Conservation (phyloP, 176 grass and related monocot genomes). For the Miscanthus lutarioriparius region DNA sequence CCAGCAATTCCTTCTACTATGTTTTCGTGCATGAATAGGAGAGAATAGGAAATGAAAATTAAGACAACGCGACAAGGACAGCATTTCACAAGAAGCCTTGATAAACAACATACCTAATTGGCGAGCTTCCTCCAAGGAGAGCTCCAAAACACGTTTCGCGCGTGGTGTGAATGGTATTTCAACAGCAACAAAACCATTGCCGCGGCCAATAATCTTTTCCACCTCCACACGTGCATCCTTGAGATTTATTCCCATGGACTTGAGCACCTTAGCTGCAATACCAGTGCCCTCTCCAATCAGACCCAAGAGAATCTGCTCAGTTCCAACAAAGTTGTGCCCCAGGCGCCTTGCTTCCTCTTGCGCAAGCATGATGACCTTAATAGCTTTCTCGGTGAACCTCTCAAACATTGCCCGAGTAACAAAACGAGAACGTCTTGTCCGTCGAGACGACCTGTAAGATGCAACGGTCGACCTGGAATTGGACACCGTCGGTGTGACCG, state of each 20-base stretch:
- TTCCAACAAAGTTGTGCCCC: conserved; percentile 93
- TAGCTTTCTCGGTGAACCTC: conserved; percentile 92
- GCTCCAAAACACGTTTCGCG: conserved; percentile 81
- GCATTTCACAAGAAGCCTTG: conserved; percentile 7
- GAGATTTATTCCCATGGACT: conserved; percentile 98
- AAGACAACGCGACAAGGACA: background rate
- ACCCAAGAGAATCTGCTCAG: conserved; percentile 89
- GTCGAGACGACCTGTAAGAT: conserved; percentile 46
- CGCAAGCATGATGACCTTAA: conserved; percentile 93
- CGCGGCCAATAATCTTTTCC: conserved; percentile 92
- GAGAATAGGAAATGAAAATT: conserved; percentile 7
- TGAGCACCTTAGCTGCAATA: conserved; percentile 97
- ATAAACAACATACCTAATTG: conserved; percentile 61
- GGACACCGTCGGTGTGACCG: conserved; percentile 1
- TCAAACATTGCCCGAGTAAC: conserved; percentile 76
- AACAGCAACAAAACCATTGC: conserved; percentile 92
- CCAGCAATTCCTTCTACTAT: conserved; percentile 12
- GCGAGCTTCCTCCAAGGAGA: conserved; percentile 89
- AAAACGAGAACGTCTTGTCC: conserved; percentile 36
- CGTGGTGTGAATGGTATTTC: conserved; percentile 96
- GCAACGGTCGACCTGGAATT: conserved; percentile 44
- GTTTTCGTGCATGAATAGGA: conserved; percentile 1
- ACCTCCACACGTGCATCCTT: conserved; percentile 96
- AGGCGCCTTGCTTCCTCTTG: conserved; percentile 94
- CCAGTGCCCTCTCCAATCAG: conserved; percentile 88